Percentiles rank a stretch among this genome's conserved stretches.
These are phyloP conservation scores for Pythium myriotylum DNA, from an alignment of 352 stramenopile genomes.

Conservation along the genomic window DNA sequence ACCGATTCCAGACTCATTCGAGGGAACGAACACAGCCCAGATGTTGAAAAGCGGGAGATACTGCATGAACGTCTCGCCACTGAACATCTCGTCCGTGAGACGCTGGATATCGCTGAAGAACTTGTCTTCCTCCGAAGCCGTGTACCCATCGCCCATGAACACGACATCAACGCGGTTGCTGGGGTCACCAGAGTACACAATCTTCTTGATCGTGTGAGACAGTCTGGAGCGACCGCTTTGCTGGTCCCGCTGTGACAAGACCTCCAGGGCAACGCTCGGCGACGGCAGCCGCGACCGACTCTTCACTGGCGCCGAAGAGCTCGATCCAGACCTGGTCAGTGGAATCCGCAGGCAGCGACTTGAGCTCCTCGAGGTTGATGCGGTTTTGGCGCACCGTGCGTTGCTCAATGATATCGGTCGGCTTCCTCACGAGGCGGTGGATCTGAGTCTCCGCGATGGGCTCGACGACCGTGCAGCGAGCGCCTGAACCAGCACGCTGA, in stretches of 20 bases:
- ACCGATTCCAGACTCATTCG: conserved; percentile 29
- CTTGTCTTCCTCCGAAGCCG: conserved; percentile 13
- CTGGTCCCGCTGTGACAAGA: neutral
- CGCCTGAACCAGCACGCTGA: neutral
- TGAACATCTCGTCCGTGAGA: conserved; percentile 37
- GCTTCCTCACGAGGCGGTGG: conserved; percentile 1
- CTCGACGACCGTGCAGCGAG: conserved; percentile 9
- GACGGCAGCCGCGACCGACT: neutral
- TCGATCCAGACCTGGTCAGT: conserved; percentile 6
- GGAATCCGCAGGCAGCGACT: neutral
- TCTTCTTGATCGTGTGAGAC: conserved; percentile 11
- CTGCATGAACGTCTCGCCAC: conserved; percentile 30
- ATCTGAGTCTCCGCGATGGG: conserved; percentile 1
- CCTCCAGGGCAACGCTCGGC: conserved; percentile 14
- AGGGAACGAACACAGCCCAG: conserved; percentile 30
- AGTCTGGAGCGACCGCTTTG: neutral
- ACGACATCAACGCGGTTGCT: conserved; percentile 38
- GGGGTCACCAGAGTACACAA: conserved; percentile 36
- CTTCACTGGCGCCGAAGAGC: conserved; percentile 6
- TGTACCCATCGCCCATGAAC: conserved; percentile 45
- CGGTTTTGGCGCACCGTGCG: conserved; percentile 8
- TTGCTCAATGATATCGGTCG: conserved; percentile 11
- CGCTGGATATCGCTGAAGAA: conserved; percentile 40
- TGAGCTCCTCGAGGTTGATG: neutral
- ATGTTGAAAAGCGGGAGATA: conserved; percentile 40